These are phyloP conservation scores for Litchi chinensis DNA, from an alignment of 345 rosid species.

Conservation along the genomic window DNA sequence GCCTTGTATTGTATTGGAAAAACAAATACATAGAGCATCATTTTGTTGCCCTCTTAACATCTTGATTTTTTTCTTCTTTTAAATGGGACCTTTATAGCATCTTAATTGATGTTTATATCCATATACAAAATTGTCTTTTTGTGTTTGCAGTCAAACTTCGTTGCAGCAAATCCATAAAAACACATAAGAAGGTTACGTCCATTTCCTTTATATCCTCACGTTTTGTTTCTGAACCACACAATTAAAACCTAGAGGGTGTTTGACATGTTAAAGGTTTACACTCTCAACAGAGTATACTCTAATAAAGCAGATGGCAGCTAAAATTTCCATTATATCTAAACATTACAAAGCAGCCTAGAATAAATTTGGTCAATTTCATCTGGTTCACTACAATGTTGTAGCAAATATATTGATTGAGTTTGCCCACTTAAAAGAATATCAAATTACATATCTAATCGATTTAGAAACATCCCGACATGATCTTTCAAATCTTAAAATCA, in stretches of 20 bases:
- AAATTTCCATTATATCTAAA: background rate
- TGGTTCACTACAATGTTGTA: background rate
- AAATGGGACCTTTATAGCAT: background rate
- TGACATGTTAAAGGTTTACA: background rate
- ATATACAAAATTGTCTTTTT: background rate
- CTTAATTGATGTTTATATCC: background rate
- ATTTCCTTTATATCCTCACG: background rate
- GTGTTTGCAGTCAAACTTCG: background rate
- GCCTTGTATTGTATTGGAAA: background rate
- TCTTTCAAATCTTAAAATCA: conserved; percentile 79
- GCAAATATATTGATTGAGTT: background rate
- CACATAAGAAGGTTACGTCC: background rate
- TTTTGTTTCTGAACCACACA: background rate
- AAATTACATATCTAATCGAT: conserved; percentile 65
- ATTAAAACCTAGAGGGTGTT: background rate
- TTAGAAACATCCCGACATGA: conserved; percentile 64
- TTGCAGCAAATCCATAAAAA: background rate
- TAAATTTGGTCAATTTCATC: background rate
- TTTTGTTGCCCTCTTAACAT: background rate
- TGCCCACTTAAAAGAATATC: background rate
- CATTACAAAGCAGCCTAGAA: background rate
- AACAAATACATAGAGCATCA: background rate
- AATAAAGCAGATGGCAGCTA: background rate
- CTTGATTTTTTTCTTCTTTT: background rate
- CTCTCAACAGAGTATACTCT: no score